These are phyloP conservation scores for Hericium alpestre DNA, from an alignment of 768 basidiomycete species.

Conservation along the genomic window DNA sequence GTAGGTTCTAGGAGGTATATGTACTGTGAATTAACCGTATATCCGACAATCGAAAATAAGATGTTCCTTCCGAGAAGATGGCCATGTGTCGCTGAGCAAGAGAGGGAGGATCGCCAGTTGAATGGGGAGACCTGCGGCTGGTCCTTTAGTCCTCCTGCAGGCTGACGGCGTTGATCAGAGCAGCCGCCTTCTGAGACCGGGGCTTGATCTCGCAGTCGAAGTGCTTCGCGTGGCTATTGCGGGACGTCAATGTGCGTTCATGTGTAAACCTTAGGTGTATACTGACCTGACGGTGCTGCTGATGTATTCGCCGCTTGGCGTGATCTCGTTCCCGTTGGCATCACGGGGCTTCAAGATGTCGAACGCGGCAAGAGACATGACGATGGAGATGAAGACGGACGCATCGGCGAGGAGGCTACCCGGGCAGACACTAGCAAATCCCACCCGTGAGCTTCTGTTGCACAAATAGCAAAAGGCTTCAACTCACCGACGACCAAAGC, in stretches of 20 bases:
- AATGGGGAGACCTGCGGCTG: no score
- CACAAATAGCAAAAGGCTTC: background rate
- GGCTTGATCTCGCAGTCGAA: slow-evolving; percentile 21
- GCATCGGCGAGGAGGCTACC: background rate
- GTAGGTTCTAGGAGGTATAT: background rate
- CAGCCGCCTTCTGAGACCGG: slow-evolving; percentile 17
- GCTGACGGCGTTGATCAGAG: slow-evolving; percentile 11
- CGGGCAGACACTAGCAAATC: background rate
- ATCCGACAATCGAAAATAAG: background rate
- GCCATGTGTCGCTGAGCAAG: no score
- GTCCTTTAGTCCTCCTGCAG: background rate
- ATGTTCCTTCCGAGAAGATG: background rate
- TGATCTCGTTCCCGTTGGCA: background rate
- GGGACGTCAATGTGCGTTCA: background rate
- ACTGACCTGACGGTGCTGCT: background rate
- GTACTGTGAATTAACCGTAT: background rate
- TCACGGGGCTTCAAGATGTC: background rate
- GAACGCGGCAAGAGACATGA: background rate
- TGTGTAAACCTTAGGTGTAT: background rate
- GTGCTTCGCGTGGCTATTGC: slow-evolving; percentile 17
- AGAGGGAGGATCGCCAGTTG: no score
- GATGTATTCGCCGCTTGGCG: background rate
- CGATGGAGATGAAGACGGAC: background rate
- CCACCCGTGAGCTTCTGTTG: background rate
- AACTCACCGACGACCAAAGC: background rate